Conservation (phyloP, 2,329 filamentous ascomycete genomes). For the Calonectria pseudoturangicola region DNA sequence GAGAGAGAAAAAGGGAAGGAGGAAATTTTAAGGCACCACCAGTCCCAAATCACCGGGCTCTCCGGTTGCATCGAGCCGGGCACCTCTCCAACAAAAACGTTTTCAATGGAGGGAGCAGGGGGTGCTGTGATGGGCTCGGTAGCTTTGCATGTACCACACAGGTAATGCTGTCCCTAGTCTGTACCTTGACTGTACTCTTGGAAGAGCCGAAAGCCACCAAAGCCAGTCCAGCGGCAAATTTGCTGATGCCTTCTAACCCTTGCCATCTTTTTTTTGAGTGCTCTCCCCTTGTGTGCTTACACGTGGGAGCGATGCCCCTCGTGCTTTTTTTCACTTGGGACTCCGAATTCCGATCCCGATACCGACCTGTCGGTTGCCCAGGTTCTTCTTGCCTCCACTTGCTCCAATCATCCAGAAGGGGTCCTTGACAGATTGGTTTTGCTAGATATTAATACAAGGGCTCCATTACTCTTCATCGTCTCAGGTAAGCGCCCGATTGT, state of each 20-base stretch:
- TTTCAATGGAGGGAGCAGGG: conserved; percentile 21
- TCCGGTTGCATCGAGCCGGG: conserved; percentile 31
- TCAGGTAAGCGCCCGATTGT: neutral
- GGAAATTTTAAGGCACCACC: neutral
- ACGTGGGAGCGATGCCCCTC: conserved; percentile 45
- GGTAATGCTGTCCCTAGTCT: conserved; percentile 10
- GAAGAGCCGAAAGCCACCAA: conserved; percentile 1
- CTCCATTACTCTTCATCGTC: neutral
- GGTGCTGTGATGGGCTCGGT: conserved; percentile 10
- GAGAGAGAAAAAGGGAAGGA: neutral
- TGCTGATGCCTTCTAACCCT: neutral
- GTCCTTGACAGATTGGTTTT: conserved; percentile 6
- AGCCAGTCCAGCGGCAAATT: neutral
- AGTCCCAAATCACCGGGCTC: conserved; percentile 30
- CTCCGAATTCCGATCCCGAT: conserved; percentile 35
- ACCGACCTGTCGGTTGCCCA: conserved; percentile 34
- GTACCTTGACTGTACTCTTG: conserved; percentile 18
- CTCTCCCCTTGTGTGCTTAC: conserved; percentile 25
- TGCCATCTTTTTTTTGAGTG: neutral
- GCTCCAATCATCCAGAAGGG: neutral
- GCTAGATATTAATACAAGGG: neutral
- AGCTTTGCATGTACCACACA: conserved; percentile 15
- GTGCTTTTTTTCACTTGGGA: conserved; percentile 27
- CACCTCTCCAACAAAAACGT: conserved; percentile 21
- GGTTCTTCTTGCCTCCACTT: conserved; percentile 9